Evolutionary conservation across 495 filamentous ascomycete species (phyloP), one percentile per base, ranked within the genome.

Genomic region (Penicillium chermesinum): DNA sequence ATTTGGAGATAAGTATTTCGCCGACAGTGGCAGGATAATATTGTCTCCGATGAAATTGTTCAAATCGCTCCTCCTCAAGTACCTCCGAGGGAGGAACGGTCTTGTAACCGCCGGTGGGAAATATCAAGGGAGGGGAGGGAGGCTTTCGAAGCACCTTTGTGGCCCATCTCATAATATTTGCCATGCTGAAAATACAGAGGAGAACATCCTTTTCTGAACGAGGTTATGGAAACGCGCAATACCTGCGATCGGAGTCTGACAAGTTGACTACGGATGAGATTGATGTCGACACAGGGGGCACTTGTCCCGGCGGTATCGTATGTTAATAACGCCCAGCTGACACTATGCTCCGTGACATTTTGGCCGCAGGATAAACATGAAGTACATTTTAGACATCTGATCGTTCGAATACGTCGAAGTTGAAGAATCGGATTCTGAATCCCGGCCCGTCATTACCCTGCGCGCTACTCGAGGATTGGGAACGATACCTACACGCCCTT

Each of bases 21-120:
- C 77, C 77, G 30, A 78, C 75, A 48, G 64, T 64, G 30, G 69
- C 72, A 14, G 77, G 76, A 58, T 75, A 80, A 58, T 73, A 80
- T 21, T 66, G 55, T 34, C 64, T 62, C 52, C 63, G 18, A 32
- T 62, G 53, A 52, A 76, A 79, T 35, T 59, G 54, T 14, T 68
- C 63, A 50, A 74, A 59, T 15, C 53, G 54, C 59, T 81, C 75
- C 55, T 79, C 73, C 41, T 77, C 74, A 50, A 74, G 55, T 3
- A 57, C 38, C 41, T 58, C 47, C 4, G 49, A 50, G 12, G 57
- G 38, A 48, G 10, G 17, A 17, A 62, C 35, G 4, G 41, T 61
- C 44, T 61, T 40, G 30, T 52, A 60, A 22, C 60, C 53, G 37
- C 38, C 49, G 40, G 49, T 54, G 10, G 59, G 59, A 49, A 62